Conservation (phyloP, 2,329 filamentous ascomycete genomes). For the Pseudogymnoascus sp. region DNA sequence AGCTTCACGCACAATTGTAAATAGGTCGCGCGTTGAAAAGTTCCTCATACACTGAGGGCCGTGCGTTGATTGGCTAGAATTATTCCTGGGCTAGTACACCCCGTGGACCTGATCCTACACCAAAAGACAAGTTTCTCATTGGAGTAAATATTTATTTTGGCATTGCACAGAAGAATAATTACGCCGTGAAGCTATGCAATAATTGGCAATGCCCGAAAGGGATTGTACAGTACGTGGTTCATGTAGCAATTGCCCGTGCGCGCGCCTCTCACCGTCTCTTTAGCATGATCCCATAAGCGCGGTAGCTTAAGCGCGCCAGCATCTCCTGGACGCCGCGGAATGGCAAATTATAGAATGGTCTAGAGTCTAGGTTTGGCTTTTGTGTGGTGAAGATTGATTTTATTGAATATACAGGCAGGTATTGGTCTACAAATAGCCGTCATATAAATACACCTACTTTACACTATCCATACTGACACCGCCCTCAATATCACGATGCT, state of each 20-base stretch:
- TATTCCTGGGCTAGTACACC: neutral
- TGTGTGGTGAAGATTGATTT: constrained; percentile 4
- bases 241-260: neutral
- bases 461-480: neutral
- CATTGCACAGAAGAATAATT: neutral
- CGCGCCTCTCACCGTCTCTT: neutral
- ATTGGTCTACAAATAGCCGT: constrained; percentile 5
- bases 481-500: neutral
- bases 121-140: neutral
- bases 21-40: constrained; percentile 8
- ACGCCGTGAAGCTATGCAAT: neutral
- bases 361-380: neutral
- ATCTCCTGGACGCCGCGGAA: too few relatives aligned
- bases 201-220: neutral
- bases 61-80: constrained; percentile 7
- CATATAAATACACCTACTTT: constrained; percentile 5
- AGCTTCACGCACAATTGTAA: constrained; percentile 4
- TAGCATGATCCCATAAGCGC: neutral
- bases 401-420: constrained; percentile 7
- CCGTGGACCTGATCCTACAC: neutral
- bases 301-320: neutral
- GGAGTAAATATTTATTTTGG: neutral
- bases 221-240: neutral
- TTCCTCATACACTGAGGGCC: constrained; percentile 7
- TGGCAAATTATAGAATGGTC: neutral